phyloP scores from a whole-genome alignment of 495 filamentous ascomycete species.

The Neurospora sp. region DNA sequence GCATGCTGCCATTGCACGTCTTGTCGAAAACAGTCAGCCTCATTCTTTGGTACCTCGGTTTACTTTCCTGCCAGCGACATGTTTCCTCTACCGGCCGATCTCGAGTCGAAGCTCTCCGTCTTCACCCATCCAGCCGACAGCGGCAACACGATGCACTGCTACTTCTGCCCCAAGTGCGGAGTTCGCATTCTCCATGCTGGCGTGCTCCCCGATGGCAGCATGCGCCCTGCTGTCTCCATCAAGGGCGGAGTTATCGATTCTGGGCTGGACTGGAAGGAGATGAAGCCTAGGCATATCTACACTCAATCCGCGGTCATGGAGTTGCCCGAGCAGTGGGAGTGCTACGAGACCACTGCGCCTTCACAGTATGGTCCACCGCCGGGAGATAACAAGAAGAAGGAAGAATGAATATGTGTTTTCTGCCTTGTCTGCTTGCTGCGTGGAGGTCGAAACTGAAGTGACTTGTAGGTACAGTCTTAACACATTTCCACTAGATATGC shows the following conservation, averaged over 20 bases:
- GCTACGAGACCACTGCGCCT: not conserved
- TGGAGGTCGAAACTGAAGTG: not conserved
- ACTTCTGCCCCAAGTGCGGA: conserved; percentile 37
- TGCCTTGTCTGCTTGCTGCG: not conserved
- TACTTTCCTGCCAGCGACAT: conserved; percentile 23
- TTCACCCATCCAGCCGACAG: conserved; percentile 31
- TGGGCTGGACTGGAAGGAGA: conserved; percentile 7
- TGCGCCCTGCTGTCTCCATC: conserved; percentile 25
- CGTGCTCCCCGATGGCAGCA: conserved; percentile 19
- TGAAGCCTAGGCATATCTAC: conserved; percentile 1
- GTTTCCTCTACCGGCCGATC: conserved; percentile 35
- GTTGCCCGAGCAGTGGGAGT: not conserved
- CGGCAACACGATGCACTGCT: conserved; percentile 33
- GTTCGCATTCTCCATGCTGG: conserved; percentile 35
- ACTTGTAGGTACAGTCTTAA: no score
- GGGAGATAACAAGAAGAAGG: not conserved
- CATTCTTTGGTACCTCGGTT: conserved; percentile 45
- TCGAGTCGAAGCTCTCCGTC: conserved; percentile 16
- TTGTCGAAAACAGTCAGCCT: conserved; percentile 46
- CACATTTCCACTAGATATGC: no score
- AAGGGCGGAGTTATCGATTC: conserved; percentile 41
- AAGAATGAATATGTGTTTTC: not conserved
- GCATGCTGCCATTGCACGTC: conserved; percentile 49
- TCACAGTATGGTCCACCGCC: not conserved
- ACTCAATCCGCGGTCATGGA: not conserved